Conservation (phyloP, 202 grass and related monocot species). For the Dendrocalamus latiflorus region DNA sequence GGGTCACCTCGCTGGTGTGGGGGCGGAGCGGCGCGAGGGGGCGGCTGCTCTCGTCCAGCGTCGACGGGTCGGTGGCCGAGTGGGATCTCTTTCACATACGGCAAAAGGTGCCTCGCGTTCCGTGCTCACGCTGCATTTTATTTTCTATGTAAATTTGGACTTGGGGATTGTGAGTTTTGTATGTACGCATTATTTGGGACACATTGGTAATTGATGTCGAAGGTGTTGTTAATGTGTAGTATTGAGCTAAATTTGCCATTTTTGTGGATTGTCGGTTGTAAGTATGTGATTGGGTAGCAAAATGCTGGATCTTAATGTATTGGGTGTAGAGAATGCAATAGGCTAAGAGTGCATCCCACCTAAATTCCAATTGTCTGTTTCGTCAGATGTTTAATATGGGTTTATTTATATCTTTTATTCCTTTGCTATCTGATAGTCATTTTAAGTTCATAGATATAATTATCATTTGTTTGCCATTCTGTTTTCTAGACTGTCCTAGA, state of each 20-base stretch:
- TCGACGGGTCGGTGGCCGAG: slow-evolving; percentile 75
- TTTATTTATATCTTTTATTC: neutral
- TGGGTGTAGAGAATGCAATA: neutral
- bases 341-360: neutral
- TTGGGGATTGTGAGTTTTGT: neutral
- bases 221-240: neutral
- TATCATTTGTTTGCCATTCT: slow-evolving; percentile 4
- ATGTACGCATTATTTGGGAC: neutral
- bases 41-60: slow-evolving; percentile 81
- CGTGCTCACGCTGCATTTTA: slow-evolving; percentile 4
- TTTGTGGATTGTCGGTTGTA: neutral
- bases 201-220: neutral
- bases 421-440: neutral
- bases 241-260: neutral
- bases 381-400: neutral
- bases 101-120: slow-evolving; percentile 50
- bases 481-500: slow-evolving; percentile 62
- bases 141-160: neutral
- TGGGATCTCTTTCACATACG: slow-evolving; percentile 78
- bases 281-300: neutral
- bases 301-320: neutral
- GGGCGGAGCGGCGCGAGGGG: slow-evolving; percentile 28
- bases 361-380: neutral
- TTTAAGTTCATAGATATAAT: slow-evolving; percentile 7
- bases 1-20: slow-evolving; percentile 83